phyloP scores from a whole-genome alignment of 2,329 filamentous ascomycete genomes.

The Pseudogymnoascus sp. region DNA sequence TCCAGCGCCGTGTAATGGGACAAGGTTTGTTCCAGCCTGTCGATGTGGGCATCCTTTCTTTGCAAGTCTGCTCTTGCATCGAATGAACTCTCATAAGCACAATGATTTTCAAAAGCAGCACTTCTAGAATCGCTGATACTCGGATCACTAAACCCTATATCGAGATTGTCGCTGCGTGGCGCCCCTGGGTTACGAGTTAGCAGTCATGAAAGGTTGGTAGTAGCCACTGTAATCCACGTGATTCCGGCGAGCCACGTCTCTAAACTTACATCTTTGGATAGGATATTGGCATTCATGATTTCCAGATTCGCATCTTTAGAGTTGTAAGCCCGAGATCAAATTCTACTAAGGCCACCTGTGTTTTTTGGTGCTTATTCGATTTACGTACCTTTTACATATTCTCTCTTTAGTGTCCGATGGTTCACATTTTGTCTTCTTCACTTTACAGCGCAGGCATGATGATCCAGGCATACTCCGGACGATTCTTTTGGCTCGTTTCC shows the following conservation, averaged over 20 bases:
- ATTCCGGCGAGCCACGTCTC: neutral
- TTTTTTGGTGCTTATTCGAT: neutral
- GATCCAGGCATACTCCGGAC: neutral
- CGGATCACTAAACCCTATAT: neutral
- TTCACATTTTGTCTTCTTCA: constrained; percentile 3
- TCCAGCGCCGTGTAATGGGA: neutral
- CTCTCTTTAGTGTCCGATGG: neutral
- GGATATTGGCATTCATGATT: neutral
- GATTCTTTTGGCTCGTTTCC: neutral
- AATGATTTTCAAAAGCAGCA: neutral
- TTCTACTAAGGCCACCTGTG: neutral
- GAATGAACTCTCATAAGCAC: neutral
- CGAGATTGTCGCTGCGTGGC: neutral
- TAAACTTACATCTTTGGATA: neutral
- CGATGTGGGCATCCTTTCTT: neutral
- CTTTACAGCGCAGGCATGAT: constrained; percentile 3
- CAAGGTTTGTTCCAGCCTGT: neutral
- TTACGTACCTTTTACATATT: neutral
- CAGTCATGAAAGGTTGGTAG: neutral
- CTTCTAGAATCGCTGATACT: neutral
- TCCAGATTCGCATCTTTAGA: neutral
- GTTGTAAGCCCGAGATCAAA: neutral
- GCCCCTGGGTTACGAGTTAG: neutral
- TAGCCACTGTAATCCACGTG: neutral
- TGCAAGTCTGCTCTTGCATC: neutral